A percentile compares a stretch with the other conserved stretches of the same genome.
These are phyloP conservation scores for Pterocarpus santalinus DNA, from an alignment of 306 rosid genomes.

Conservation along the genomic window DNA sequence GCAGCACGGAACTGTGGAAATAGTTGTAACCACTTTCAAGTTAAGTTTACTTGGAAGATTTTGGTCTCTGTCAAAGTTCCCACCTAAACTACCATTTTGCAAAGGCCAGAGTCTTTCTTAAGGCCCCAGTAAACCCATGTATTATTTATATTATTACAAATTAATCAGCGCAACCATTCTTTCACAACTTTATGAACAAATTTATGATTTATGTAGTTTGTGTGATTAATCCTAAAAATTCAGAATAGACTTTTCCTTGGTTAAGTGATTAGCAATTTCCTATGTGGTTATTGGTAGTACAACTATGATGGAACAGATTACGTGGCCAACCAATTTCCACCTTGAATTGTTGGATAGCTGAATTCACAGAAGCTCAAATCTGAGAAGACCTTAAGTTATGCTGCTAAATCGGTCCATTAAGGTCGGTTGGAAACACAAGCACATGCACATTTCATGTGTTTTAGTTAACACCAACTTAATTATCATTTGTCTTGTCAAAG, in stretches of 20 bases:
- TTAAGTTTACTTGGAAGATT: constrained; percentile 27
- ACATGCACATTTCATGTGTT: constrained; percentile 79
- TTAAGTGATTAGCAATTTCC: constrained; percentile 37
- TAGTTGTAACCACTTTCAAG: constrained; percentile 51
- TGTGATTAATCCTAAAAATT: neutral
- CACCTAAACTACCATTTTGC: constrained; percentile 40
- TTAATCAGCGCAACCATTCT: constrained; percentile 4
- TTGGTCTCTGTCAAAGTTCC: constrained; percentile 49
- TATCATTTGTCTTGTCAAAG: constrained; percentile 66
- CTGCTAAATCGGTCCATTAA: constrained; percentile 71
- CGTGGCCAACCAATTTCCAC: constrained; percentile 60
- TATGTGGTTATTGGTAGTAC: neutral
- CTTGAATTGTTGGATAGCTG: constrained; percentile 57
- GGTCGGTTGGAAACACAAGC: constrained; percentile 70
- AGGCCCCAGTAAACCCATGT: constrained; percentile 27
- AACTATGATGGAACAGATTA: constrained; percentile 51
- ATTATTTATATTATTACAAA: neutral
- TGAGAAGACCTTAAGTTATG: constrained; percentile 68
- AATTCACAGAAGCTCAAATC: constrained; percentile 50
- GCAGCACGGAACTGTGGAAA: constrained; percentile 48
- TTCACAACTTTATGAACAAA: neutral
- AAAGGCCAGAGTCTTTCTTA: constrained; percentile 15
- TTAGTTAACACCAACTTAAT: constrained; percentile 63
- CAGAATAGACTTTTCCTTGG: neutral
- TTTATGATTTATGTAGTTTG: too few relatives aligned